These are phyloP conservation scores for Digitaria exilis DNA, from an alignment of 202 grass and related monocot species.

Conservation along the genomic window DNA sequence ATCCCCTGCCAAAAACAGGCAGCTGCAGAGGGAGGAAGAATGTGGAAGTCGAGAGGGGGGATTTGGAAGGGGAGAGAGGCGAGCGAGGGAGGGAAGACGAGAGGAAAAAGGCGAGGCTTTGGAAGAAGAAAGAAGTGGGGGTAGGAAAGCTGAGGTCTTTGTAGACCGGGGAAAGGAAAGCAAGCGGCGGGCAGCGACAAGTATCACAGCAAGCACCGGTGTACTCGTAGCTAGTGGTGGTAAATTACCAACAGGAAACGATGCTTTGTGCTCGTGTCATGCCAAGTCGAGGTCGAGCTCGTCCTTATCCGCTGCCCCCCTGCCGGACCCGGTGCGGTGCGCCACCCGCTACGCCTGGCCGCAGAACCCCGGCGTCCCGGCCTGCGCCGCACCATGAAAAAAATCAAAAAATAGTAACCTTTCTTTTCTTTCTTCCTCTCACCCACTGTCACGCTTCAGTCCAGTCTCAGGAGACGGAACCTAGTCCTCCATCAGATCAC, in stretches of 20 bases:
- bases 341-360: background rate
- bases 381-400: no score
- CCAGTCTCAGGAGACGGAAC: conserved; percentile 3
- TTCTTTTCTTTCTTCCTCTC: background rate
- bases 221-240: conserved; percentile 7
- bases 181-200: conserved; percentile 25
- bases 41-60: background rate
- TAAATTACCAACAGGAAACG: conserved; percentile 25
- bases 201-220: conserved; percentile 37
- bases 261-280: conserved; percentile 32
- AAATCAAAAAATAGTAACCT: background rate
- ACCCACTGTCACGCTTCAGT: conserved; percentile 10
- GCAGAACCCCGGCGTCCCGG: no score
- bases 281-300: conserved; percentile 13
- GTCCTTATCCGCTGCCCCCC: conserved; percentile 51
- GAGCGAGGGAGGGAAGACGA: background rate
- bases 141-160: conserved; percentile 56
- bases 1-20: background rate
- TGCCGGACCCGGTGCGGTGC: conserved; percentile 9
- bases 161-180: conserved; percentile 41
- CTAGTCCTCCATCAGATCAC: background rate
- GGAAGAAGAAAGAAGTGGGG: conserved; percentile 33
- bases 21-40: background rate
- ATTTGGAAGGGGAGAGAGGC: background rate
- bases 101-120: conserved; percentile 12